phyloP scores from a whole-genome alignment of 129 eudicot species.

The Tagetes erecta region DNA sequence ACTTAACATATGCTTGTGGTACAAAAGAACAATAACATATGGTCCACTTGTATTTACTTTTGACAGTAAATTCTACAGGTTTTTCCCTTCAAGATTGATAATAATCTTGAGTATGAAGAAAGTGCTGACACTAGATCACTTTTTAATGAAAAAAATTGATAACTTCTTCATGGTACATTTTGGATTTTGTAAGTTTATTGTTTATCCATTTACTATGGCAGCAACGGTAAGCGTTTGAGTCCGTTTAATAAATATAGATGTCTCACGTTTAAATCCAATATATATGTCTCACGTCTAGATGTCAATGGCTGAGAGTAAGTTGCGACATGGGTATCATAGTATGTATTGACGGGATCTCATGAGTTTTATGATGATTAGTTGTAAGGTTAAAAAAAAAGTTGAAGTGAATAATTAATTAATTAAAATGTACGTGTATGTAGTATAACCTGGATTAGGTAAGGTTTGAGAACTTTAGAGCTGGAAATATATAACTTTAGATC shows the following conservation, averaged over 20 bases:
- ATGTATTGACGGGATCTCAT: too few species aligned
- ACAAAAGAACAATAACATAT: constrained; percentile 30
- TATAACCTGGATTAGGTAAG: constrained; percentile 40
- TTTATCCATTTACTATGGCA: background rate
- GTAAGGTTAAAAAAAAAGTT: background rate
- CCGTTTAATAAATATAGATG: too few species aligned
- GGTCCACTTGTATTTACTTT: constrained; percentile 36
- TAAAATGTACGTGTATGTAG: too few species aligned
- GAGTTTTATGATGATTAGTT: too few species aligned
- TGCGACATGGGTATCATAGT: too few species aligned
- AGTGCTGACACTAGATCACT: background rate
- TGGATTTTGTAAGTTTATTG: constrained; percentile 4
- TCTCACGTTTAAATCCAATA: too few species aligned
- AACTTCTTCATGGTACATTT: background rate
- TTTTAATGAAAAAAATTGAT: background rate
- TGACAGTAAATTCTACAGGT: background rate
- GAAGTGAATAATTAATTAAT: too few species aligned
- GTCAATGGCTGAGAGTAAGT: too few species aligned
- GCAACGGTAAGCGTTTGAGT: too few species aligned
- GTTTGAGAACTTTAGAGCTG: constrained; percentile 62
- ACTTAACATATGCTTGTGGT: constrained; percentile 29
- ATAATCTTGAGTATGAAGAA: background rate
- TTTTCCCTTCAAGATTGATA: background rate
- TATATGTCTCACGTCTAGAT: too few species aligned
- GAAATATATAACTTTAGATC: constrained; percentile 39